Evolutionary conservation across 2,329 filamentous ascomycete genomes (phyloP).

Genomic region (Fusarium solani-melongenae): DNA sequence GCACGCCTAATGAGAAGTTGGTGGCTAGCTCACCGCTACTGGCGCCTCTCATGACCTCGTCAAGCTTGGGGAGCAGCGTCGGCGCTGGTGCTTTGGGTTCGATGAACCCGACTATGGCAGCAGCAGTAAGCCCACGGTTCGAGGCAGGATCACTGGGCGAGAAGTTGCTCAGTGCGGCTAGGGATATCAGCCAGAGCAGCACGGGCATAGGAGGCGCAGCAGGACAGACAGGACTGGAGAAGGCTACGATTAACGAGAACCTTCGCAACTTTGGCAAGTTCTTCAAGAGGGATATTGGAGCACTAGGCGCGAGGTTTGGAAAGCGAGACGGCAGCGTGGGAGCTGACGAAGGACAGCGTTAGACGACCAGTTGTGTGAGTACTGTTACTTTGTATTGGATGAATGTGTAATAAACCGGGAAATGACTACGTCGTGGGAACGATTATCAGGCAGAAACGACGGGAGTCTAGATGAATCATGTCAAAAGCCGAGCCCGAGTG

Average conservation of each 20-base stretch:
- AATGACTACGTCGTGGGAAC: not conserved
- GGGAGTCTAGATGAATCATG: not conserved
- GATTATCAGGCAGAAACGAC: not conserved
- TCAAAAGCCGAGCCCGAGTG: conserved; percentile 1
- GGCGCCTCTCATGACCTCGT: conserved; percentile 69
- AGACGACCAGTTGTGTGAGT: not conserved
- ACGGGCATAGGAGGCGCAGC: conserved; percentile 41
- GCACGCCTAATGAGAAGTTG: conserved; percentile 76
- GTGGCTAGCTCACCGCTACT: conserved; percentile 77
- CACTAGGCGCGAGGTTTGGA: conserved; percentile 79
- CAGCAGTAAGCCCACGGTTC: conserved; percentile 67
- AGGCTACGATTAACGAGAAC: conserved; percentile 89
- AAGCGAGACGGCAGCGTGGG: conserved; percentile 62
- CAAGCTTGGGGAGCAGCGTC: conserved; percentile 52
- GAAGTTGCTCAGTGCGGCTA: conserved; percentile 86
- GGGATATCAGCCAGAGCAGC: conserved; percentile 78
- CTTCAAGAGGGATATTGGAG: conserved; percentile 87
- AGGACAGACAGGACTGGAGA: conserved; percentile 60
- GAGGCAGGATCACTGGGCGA: conserved; percentile 87
- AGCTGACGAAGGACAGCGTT: conserved; percentile 42
- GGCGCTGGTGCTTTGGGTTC: conserved; percentile 45
- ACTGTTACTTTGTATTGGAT: not conserved
- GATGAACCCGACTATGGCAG: conserved; percentile 58
- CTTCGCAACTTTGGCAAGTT: conserved; percentile 96
- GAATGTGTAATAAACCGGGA: not conserved